These are phyloP conservation scores for Coffea humblotiana DNA, from an alignment of 305 asterid genomes.

Conservation along the genomic window DNA sequence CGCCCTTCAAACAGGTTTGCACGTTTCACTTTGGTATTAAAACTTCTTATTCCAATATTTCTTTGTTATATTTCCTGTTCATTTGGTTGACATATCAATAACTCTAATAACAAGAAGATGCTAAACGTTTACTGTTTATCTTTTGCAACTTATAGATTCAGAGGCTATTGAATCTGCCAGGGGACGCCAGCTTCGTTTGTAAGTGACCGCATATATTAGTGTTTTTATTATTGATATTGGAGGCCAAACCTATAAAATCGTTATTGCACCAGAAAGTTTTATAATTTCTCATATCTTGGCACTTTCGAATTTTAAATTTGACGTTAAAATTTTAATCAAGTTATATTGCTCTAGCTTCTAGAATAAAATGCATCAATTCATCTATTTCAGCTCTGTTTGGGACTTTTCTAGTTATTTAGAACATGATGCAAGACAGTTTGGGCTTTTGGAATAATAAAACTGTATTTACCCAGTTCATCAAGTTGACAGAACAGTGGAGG, in stretches of 20 bases:
- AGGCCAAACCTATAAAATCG: not conserved
- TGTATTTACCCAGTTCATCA: not conserved
- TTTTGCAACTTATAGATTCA: constrained; percentile 57
- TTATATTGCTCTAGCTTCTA: not conserved
- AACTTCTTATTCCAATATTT: constrained; percentile 7
- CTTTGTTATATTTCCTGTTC: constrained; percentile 18
- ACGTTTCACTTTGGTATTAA: constrained; percentile 12
- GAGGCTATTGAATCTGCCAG: constrained; percentile 82
- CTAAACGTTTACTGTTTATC: constrained; percentile 19
- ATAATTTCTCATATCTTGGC: not conserved
- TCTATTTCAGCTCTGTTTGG: not conserved
- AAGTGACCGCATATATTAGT: constrained; percentile 32
- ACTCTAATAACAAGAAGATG: constrained; percentile 5
- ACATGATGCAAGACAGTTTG: not conserved
- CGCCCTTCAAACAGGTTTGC: constrained; percentile 94
- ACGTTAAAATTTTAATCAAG: not conserved
- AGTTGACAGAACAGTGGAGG: not conserved
- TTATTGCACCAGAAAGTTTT: not conserved
- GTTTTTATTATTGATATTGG: not conserved
- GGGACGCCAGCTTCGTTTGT: constrained; percentile 94
- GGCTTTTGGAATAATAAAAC: too few relatives aligned
- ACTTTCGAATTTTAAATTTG: not conserved
- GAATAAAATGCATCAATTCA: not conserved
- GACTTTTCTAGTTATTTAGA: not conserved
- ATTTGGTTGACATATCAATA: constrained; percentile 5